Base-by-base conservation (phyloP, 139 green algal genomes). In the Trebouxia sp. region DNA sequence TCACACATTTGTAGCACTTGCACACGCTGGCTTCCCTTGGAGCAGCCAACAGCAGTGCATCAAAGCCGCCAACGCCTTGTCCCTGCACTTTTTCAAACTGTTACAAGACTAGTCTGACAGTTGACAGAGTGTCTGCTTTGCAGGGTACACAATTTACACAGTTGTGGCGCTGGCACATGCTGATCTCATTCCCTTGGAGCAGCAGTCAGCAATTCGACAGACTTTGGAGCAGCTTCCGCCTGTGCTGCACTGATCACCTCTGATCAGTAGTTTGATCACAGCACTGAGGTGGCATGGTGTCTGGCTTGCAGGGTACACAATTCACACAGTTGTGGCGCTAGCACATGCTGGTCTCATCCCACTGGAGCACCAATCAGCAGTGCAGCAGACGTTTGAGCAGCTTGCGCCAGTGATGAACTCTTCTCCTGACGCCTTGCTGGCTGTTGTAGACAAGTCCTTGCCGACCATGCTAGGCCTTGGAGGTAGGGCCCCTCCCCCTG, bases 71-170 rank as follows among this genome's bases (percentile, higher is more conserved):
- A n/a, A n/a, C n/a, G n/a, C n/a, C n/a, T n/a, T n/a, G n/a, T n/a
- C n/a, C n/a, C n/a, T n/a, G n/a, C n/a, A n/a, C n/a, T n/a, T n/a
- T n/a, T n/a, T n/a, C n/a, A n/a, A n/a, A n/a, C n/a, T n/a, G n/a
- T n/a, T n/a, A n/a, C n/a, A n/a, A n/a, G n/a, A n/a, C n/a, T n/a
- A n/a, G n/a, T n/a, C n/a, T n/a, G n/a, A n/a, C n/a, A n/a, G n/a
- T n/a, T n/a, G n/a, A n/a, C n/a, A n/a, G n/a, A n/a, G 20, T 91
- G 37, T 81, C 20, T 58, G 50, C 22, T 58, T 74, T 39, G 79
- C 90, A 50, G 91, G 91, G 17, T 90, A 87, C 83, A 93, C 90
- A 48, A 96, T 96, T 55, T 90, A 94, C 83, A 88, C 83, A n/a
- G 78, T 94, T n/a, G 92, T 96, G 32, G 84, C 78, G 9, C 26